Conservation (phyloP, 2,329 filamentous ascomycete genomes). For the Hypoxylon sp. region DNA sequence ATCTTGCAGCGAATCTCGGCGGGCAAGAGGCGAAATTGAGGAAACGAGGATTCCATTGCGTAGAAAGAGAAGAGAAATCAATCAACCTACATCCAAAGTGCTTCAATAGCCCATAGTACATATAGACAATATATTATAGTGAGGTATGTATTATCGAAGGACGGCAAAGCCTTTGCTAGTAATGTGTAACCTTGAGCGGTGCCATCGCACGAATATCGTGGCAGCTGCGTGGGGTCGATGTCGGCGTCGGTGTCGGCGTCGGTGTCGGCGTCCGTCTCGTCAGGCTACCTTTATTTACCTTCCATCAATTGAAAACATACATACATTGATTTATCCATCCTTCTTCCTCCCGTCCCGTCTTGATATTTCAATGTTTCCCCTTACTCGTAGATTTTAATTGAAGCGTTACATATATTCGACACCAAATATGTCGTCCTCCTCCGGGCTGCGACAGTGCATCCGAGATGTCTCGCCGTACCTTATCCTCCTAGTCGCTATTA, state of each 20-base stretch:
- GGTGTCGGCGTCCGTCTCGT: no score
- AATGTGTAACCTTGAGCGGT: constrained; percentile 5
- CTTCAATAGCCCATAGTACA: not conserved
- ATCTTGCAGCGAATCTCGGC: constrained; percentile 37
- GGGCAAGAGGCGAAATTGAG: constrained; percentile 34
- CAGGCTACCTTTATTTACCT: not conserved
- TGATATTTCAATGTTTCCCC: no score
- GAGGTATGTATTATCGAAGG: not conserved
- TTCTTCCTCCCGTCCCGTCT: not conserved
- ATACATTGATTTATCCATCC: not conserved
- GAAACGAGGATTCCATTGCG: constrained; percentile 31
- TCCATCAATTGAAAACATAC: not conserved
- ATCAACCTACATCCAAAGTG: not conserved
- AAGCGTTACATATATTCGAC: constrained; percentile 8
- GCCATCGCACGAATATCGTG: constrained; percentile 6
- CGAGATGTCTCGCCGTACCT: constrained; percentile 80
- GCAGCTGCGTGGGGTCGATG: not conserved
- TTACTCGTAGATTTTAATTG: constrained; percentile 1
- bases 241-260: no score
- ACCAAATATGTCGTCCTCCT: constrained; percentile 40
- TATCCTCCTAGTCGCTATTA: constrained; percentile 79
- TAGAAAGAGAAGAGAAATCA: not conserved
- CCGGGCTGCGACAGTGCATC: constrained; percentile 53
- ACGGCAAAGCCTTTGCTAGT: not conserved
- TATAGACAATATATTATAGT: not conserved